phyloP scores from a whole-genome alignment of 371 early-diverging fungal genomes.

The Cokeromyces recurvatus region DNA sequence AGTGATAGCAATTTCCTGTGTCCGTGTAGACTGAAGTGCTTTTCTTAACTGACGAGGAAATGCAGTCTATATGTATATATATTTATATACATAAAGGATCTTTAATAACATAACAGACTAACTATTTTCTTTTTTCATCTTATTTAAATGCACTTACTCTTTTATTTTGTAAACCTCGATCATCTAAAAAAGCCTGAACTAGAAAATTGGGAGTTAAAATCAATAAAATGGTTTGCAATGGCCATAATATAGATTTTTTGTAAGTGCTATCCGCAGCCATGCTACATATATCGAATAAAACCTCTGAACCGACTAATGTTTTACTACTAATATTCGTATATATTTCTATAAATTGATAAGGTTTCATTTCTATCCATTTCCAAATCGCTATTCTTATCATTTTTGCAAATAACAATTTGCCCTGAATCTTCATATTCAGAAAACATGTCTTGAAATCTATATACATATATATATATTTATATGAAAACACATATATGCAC shows the following conservation, averaged over 20 bases:
- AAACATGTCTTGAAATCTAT: constrained; percentile 62
- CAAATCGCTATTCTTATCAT: constrained; percentile 75
- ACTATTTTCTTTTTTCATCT: too few species aligned
- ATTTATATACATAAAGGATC: neutral
- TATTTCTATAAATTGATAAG: constrained; percentile 66
- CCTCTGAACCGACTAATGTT: constrained; percentile 70
- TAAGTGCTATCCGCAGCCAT: constrained; percentile 60
- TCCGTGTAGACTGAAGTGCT: constrained; percentile 45
- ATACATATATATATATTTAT: constrained; percentile 1
- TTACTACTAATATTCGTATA: constrained; percentile 53
- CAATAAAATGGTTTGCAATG: constrained; percentile 71
- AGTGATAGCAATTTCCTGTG: constrained; percentile 62
- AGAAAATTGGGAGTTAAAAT: constrained; percentile 75
- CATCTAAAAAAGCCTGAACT: constrained; percentile 45
- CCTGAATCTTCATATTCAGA: constrained; percentile 59
- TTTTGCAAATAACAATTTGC: constrained; percentile 64
- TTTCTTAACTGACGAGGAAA: constrained; percentile 67
- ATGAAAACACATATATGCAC: neutral
- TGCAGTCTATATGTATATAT: constrained; percentile 32
- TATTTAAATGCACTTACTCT: constrained; percentile 21
- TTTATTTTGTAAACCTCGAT: constrained; percentile 27
- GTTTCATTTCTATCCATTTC: constrained; percentile 83
- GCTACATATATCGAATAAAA: constrained; percentile 70
- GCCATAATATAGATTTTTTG: constrained; percentile 70
- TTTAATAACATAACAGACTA: neutral